Percentiles rank a stretch among this genome's conserved stretches.
Conservation (phyloP, 1,284 basidiomycete genomes). For the Cryptococcus sp. region DNA sequence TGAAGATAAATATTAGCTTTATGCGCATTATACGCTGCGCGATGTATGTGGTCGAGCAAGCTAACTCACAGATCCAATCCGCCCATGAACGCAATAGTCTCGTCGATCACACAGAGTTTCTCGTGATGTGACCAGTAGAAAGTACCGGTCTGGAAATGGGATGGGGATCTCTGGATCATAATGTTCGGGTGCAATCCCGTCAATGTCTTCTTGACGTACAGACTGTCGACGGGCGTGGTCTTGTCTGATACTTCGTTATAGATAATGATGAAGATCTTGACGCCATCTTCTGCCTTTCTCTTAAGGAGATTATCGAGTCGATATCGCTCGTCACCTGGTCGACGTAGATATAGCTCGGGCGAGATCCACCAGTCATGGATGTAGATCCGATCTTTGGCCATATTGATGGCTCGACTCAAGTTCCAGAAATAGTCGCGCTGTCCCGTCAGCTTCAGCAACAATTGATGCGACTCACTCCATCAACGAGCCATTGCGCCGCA, state of each 20-base stretch:
- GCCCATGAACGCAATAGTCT: slow-evolving; percentile 97
- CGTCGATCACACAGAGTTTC: slow-evolving; percentile 96
- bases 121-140: slow-evolving; percentile 99
- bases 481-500: slow-evolving; percentile 97
- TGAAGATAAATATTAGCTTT: slow-evolving; percentile 8
- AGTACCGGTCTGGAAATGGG: slow-evolving; percentile 95
- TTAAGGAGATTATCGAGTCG: slow-evolving; percentile 85
- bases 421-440: slow-evolving; percentile 98
- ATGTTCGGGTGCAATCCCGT: slow-evolving; percentile 86
- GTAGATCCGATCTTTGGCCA: slow-evolving; percentile 86
- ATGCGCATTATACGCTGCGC: slow-evolving; percentile 34
- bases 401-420: slow-evolving; percentile 85
- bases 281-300: slow-evolving; percentile 91
- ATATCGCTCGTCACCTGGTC: slow-evolving; percentile 82
- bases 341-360: slow-evolving; percentile 76
- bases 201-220: slow-evolving; percentile 90
- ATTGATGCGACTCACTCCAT: slow-evolving; percentile 67
- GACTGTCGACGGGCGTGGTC: slow-evolving; percentile 89
- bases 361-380: slow-evolving; percentile 91
- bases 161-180: slow-evolving; percentile 94
- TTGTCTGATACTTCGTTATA: slow-evolving; percentile 98
- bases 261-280: slow-evolving; percentile 94
- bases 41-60: not conserved
- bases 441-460: not conserved
- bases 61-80: slow-evolving; percentile 77